Base-by-base conservation (phyloP, 2,329 filamentous ascomycete genomes). In the Aspergillus floridensis region DNA sequence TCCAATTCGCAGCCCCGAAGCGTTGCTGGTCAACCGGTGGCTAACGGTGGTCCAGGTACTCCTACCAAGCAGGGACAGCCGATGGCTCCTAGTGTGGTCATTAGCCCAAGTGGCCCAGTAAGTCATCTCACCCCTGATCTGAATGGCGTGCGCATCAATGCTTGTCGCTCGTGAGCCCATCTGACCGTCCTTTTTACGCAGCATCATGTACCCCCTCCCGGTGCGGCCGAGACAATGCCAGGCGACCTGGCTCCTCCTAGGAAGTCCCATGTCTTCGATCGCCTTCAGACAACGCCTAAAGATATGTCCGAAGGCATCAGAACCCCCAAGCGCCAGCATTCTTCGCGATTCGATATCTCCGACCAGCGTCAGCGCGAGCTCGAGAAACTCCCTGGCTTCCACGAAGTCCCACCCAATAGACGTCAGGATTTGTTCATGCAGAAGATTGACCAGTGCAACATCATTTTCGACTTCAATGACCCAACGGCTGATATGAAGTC, bases 401-500 rank as follows among this genome's bases (percentile, higher is more conserved):
- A 99, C 72, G 95, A 99, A 77, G 95, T 98, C 26, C 90, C 93
- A 11, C 95, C 95, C 16, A 96, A 96, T 74, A 88, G 93, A 64
- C 87, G 95, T 63, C 93, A 97, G 78, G 93, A 98, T 69, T 85
- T 99, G 19, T 99, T 99, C 79, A 97, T 99, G 93, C 93, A 98
- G 74, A 99, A 99, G 83, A 95, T 99, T 68, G 95, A 98, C 71
- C 95, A 99, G 76, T 99, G 95, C 82, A 99, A 99, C 74, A 96
- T 99, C 81, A 99, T 99, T 71, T 99, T 99, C 74, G 95, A 99
- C 80, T 99, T 99, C 81, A 99, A 98, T 75, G 95, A 99, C 77
- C 92, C 93, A 52, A 96, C 91, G 66, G 93, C 89, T 67, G 95
- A 99, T 74, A 98, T 99, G 93, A 99, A 99, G 78, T 96, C 93